Percentiles rank a stretch among this genome's conserved stretches.
Evolutionary conservation across 2,329 filamentous ascomycete genomes (phyloP).

Genomic region (Immersiporthe knoxdaviesiana): DNA sequence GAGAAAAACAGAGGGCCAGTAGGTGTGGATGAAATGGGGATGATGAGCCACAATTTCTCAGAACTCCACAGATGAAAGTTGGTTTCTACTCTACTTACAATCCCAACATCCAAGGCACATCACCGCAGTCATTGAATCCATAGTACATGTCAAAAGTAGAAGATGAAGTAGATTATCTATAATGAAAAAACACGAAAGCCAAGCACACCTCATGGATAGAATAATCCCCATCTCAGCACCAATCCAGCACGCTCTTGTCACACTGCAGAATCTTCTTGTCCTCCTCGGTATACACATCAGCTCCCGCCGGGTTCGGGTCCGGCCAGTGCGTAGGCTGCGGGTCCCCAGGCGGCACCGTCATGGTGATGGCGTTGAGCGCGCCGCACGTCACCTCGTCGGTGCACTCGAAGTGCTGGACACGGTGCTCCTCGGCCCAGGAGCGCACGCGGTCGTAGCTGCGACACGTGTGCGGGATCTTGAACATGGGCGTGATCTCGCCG

Average conservation of each 20-base stretch:
- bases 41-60: too few species aligned
- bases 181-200: too few species aligned
- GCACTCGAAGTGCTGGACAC: conserved; percentile 13
- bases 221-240: conserved; percentile 13
- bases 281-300: conserved; percentile 3
- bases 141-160: too few species aligned
- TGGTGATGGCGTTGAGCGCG: conserved; percentile 17
- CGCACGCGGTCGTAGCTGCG: conserved; percentile 17
- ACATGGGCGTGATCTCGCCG: conserved; percentile 23
- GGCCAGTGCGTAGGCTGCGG: conserved; percentile 22
- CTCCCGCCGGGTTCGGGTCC: conserved; percentile 10
- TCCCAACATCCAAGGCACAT: too few species aligned
- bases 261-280: conserved; percentile 16
- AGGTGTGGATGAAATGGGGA: too few species aligned
- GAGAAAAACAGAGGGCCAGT: too few species aligned
- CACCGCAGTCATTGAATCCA: too few species aligned
- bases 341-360: conserved; percentile 20
- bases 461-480: conserved; percentile 24
- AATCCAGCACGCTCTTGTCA: conserved; percentile 15
- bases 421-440: conserved; percentile 15
- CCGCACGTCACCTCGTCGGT: conserved; percentile 13
- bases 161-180: neutral
- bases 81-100: neutral
- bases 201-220: too few species aligned
- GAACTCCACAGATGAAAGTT: too few species aligned